Percentiles rank a stretch among this genome's conserved stretches.
Evolutionary conservation across 164 flowering plant genomes (phyloP).

Genomic region (Brasenia schreberi): DNA sequence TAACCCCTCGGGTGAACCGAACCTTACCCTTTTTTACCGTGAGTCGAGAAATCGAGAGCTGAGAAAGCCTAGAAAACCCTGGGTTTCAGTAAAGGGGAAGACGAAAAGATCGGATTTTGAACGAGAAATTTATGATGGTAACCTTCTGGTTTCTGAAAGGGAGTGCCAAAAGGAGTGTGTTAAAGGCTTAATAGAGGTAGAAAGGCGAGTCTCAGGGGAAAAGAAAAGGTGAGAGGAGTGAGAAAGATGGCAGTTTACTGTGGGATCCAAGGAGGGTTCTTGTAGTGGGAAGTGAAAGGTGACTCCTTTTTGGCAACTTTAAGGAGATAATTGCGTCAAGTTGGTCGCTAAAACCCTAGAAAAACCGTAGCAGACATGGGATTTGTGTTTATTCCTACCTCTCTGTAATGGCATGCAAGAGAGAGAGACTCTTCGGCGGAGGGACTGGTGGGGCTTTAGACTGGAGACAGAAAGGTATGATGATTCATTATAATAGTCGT

Average conservation of each 20-base stretch:
- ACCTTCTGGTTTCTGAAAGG: neutral
- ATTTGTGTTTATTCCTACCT: neutral
- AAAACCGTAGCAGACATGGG: slow-evolving; percentile 4
- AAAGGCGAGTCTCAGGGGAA: neutral
- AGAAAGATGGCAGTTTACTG: neutral
- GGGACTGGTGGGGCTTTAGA: neutral
- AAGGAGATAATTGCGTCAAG: neutral
- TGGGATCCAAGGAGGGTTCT: neutral
- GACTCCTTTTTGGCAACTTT: neutral
- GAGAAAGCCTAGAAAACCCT: neutral
- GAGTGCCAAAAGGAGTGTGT: neutral
- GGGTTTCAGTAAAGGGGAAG: neutral
- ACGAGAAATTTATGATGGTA: neutral
- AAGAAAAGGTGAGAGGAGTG: neutral
- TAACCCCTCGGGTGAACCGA: neutral
- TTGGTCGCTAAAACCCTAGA: slow-evolving; percentile 5
- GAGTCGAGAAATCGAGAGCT: neutral
- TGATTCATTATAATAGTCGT: neutral
- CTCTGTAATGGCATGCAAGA: neutral
- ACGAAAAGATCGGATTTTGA: neutral
- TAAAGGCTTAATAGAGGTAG: neutral
- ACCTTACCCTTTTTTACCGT: neutral
- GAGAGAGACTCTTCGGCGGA: neutral
- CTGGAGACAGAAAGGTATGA: neutral
- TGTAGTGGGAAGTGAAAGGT: neutral